phyloP scores from a whole-genome alignment of 169 alveolate genomes.

The Babesia ovata region DNA sequence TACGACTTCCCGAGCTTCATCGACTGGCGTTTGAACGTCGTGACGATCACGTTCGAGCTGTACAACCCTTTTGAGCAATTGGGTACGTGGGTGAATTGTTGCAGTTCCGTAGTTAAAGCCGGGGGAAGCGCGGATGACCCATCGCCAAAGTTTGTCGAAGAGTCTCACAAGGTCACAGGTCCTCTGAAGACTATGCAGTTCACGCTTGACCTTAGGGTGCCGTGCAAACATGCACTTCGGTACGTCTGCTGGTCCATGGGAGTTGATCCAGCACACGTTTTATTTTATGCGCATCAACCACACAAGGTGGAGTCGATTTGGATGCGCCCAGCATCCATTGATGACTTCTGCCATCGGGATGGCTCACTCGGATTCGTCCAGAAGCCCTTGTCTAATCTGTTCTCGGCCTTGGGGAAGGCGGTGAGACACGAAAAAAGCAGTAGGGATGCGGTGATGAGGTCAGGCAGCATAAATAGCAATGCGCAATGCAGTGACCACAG shows the following conservation, averaged over 20 bases:
- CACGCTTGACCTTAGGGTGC: conserved; percentile 74
- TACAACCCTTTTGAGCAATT: conserved; percentile 52
- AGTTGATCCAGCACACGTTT: conserved; percentile 77
- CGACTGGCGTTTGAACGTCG: conserved; percentile 56
- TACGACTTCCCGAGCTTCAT: conserved; percentile 66
- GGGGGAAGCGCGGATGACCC: conserved; percentile 3
- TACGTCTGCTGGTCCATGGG: conserved; percentile 77
- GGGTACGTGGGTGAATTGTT: conserved; percentile 62
- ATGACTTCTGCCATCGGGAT: conserved; percentile 65
- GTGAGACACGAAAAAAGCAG: conserved; percentile 24
- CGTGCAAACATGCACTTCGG: conserved; percentile 74
- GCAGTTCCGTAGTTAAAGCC: conserved; percentile 16
- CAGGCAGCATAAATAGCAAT: conserved; percentile 32
- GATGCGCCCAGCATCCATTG: conserved; percentile 41
- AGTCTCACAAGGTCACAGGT: conserved; percentile 4
- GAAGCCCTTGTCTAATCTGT: conserved; percentile 48
- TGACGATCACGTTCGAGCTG: conserved; percentile 42
- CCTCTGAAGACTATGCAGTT: conserved; percentile 37
- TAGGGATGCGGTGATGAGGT: conserved; percentile 16
- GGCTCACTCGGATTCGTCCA: conserved; percentile 62
- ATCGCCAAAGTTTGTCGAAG: not conserved
- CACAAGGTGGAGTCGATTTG: conserved; percentile 39
- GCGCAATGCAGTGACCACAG: conserved; percentile 38
- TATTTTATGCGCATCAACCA: conserved; percentile 72
- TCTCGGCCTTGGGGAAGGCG: conserved; percentile 27